Percentiles rank a stretch among this genome's conserved stretches.
Evolutionary conservation across 306 rosid genomes (phyloP).

Genomic region (Cotoneaster glaucophyllus): DNA sequence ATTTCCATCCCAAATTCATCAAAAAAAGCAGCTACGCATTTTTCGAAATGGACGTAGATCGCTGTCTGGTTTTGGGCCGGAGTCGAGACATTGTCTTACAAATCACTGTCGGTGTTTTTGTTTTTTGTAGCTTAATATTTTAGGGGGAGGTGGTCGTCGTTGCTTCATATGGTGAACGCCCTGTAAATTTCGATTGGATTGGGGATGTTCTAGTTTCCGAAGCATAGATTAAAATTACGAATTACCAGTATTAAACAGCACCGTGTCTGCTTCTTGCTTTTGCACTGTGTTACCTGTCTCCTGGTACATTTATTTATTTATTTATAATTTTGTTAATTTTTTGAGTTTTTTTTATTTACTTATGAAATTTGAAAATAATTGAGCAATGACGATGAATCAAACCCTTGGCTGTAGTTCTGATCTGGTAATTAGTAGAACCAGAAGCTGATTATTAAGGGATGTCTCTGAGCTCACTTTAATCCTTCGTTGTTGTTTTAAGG

Average conservation of each 20-base stretch:
- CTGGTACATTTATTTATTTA: constrained; percentile 41
- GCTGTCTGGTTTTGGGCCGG: constrained; percentile 17
- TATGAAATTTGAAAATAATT: not conserved
- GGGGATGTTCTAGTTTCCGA: constrained; percentile 80
- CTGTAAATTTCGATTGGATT: constrained; percentile 18
- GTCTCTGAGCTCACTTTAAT: not conserved
- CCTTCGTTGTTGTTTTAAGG: not conserved
- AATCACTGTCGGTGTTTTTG: no score
- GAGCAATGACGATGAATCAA: not conserved
- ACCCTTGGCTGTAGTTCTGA: constrained; percentile 4
- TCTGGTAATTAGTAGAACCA: not conserved
- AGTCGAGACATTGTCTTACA: constrained; percentile 23
- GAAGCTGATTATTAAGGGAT: not conserved
- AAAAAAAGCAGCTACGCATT: constrained; percentile 15
- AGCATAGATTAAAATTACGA: constrained; percentile 41
- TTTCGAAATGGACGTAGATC: constrained; percentile 19
- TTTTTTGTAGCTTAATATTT: no score
- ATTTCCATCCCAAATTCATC: constrained; percentile 12
- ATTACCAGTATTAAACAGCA: constrained; percentile 71
- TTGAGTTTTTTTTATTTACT: no score
- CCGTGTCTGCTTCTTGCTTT: constrained; percentile 22
- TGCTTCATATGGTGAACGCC: constrained; percentile 87
- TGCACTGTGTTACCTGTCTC: constrained; percentile 80
- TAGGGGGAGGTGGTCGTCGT: not conserved
- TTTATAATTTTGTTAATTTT: not conserved